Evolutionary conservation across 768 basidiomycete genomes (phyloP), one percentile per base, ranked within the genome.

Genomic region (Mycena olivaceomarginata): DNA sequence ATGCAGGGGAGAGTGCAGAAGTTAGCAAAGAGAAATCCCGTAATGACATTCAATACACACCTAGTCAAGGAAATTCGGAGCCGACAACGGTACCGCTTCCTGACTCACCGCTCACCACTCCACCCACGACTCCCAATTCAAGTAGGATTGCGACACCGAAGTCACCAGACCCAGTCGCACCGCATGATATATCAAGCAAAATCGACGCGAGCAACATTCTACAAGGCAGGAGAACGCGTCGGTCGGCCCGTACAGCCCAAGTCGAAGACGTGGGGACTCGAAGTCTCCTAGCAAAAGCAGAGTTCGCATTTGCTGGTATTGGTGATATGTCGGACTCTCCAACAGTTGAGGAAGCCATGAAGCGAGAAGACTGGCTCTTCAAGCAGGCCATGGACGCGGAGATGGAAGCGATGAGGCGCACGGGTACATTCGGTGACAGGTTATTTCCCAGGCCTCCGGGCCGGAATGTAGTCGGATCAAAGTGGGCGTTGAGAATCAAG

Each of bases 1-100:
- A 77, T 77, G 70, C 72, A 70, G 76, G 76, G 76, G 76, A 77
- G 70, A 67, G 46, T 10, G 66, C 51, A 65, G 48, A 67, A 40
- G 31, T 67, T 39, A 64, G 51, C 9, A 25, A 11, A 25, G 70
- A 68, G 46, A 46, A 51, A 20, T 18, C 13, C 9, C 4, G 13
- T 18, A 5, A 77, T 31, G 72, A 25, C 70, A 72, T 77, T 48
- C 64, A 62, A 45, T 63, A 67, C 57, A 70, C 75, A 77, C 75
- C 70, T 77, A 43, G 43, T 11, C 2, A 22, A 40, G 40, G 9
- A 43, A 25, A 60, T 25, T 8, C 57, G n/a, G 40, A 43, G 20
- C 18, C 53, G 8, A 41, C 43, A 45, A 45, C 13, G 43, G 43
- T 63, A n/a, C 75, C 65, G 41, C 70, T 15, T n/a, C 75, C 56